A percentile compares a stretch with the other conserved stretches of the same genome.
These are phyloP conservation scores for Mycena sp. DNA, from an alignment of 1,284 basidiomycete species.

Conservation along the genomic window DNA sequence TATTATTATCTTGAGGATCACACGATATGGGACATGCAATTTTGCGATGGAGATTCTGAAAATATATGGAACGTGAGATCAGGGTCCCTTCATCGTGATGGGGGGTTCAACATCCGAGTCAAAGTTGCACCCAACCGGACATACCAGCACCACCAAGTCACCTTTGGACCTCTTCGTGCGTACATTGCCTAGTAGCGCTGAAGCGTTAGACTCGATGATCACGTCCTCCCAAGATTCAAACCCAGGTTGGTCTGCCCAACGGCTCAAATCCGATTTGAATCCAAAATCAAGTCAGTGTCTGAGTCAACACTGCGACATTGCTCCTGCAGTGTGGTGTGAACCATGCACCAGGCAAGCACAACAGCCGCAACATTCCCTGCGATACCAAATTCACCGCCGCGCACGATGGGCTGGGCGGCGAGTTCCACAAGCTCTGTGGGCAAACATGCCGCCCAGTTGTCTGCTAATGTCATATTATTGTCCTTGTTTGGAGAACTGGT, in stretches of 20 bases:
- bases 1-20: too few relatives aligned
- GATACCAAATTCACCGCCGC: too few relatives aligned
- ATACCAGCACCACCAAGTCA: not conserved
- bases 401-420: too few relatives aligned
- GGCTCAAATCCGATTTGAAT: constrained; percentile 34
- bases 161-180: not conserved
- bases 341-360: constrained; percentile 49
- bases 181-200: too few relatives aligned
- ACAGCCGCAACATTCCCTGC: too few relatives aligned
- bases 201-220: constrained; percentile 30
- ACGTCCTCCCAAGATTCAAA: constrained; percentile 36
- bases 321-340: constrained; percentile 45
- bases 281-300: constrained; percentile 31
- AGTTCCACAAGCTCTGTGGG: not conserved
- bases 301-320: not conserved
- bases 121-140: too few relatives aligned
- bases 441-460: not conserved
- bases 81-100: too few relatives aligned
- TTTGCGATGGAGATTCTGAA: too few relatives aligned
- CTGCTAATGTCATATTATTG: not conserved
- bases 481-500: constrained; percentile 30
- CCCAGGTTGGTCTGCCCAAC: constrained; percentile 43
- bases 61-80: too few relatives aligned
- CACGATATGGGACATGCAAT: too few relatives aligned
- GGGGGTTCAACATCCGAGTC: not conserved